A percentile compares a stretch with the other conserved stretches of the same genome.
These are phyloP conservation scores for Taiozyma onychis DNA, from an alignment of 1,139 yeast species.

Conservation along the genomic window DNA sequence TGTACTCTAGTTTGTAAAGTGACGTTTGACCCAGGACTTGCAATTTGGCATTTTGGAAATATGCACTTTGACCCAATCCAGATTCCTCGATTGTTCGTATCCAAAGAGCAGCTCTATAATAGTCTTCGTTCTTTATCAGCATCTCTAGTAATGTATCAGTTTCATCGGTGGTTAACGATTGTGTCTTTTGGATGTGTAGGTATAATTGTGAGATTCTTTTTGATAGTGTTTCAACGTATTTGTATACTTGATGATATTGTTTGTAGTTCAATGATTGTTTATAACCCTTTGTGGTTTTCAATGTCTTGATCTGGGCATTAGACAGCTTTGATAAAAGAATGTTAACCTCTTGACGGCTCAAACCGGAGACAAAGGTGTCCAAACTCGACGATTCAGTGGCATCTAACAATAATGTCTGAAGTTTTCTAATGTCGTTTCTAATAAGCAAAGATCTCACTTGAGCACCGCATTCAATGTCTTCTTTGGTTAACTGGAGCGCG, in stretches of 20 bases:
- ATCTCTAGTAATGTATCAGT: constrained; percentile 1
- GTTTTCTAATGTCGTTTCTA: neutral
- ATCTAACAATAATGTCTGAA: neutral
- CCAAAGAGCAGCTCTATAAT: constrained; percentile 2
- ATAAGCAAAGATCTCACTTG: neutral
- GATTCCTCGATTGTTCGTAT: constrained; percentile 1
- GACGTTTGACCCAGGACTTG: constrained; percentile 13
- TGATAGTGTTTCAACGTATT: neutral
- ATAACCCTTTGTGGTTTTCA: neutral
- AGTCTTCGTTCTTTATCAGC: constrained; percentile 1
- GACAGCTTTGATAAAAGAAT: neutral
- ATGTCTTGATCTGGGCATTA: neutral
- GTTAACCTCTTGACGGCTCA: neutral
- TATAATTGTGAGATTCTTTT: neutral
- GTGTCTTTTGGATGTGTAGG: neutral
- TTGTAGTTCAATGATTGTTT: neutral
- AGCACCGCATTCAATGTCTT: neutral
- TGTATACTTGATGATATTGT: neutral
- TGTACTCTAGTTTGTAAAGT: constrained; percentile 3
- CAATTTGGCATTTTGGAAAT: constrained; percentile 12
- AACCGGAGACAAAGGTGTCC: neutral
- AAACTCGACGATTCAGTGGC: neutral
- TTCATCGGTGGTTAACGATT: neutral
- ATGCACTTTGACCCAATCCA: constrained; percentile 5
- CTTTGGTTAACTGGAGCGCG: neutral